phyloP scores from a whole-genome alignment of 805 yeast species.

The Saccharomyces kudriavzevii region DNA sequence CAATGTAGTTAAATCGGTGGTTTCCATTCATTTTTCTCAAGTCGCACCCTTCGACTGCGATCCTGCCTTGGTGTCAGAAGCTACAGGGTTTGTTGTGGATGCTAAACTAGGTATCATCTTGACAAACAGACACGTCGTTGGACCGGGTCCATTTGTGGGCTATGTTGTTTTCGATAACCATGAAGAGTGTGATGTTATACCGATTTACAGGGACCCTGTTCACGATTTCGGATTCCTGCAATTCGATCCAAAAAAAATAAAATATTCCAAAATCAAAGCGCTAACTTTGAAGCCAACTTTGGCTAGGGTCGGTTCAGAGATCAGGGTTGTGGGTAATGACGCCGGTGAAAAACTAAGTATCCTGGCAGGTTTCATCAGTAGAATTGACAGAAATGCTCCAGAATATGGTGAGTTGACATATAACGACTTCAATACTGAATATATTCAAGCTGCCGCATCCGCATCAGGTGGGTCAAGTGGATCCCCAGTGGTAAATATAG shows the following conservation, averaged over 20 bases:
- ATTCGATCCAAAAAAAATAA: constrained; percentile 63
- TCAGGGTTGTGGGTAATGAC: constrained; percentile 92
- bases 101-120: constrained; percentile 70
- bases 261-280: constrained; percentile 64
- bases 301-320: constrained; percentile 87
- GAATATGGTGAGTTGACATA: constrained; percentile 83
- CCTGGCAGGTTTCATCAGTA: constrained; percentile 66
- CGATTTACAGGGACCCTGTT: constrained; percentile 86
- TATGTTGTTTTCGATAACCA: constrained; percentile 90
- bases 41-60: constrained; percentile 86
- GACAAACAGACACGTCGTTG: constrained; percentile 91
- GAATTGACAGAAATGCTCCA: constrained; percentile 90
- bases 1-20: constrained; percentile 75
- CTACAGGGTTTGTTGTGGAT: constrained; percentile 94
- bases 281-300: constrained; percentile 68
- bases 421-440: constrained; percentile 89
- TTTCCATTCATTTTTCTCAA: constrained; percentile 81
- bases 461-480: constrained; percentile 96
- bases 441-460: constrained; percentile 91
- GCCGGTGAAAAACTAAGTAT: constrained; percentile 91
- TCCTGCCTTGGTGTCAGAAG: constrained; percentile 70
- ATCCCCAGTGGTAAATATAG: constrained; percentile 87
- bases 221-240: constrained; percentile 89
- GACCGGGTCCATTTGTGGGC: constrained; percentile 90
- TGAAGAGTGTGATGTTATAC: constrained; percentile 81